Conservation (phyloP, 1,139 yeast species). For the Candida sanyaensis region DNA sequence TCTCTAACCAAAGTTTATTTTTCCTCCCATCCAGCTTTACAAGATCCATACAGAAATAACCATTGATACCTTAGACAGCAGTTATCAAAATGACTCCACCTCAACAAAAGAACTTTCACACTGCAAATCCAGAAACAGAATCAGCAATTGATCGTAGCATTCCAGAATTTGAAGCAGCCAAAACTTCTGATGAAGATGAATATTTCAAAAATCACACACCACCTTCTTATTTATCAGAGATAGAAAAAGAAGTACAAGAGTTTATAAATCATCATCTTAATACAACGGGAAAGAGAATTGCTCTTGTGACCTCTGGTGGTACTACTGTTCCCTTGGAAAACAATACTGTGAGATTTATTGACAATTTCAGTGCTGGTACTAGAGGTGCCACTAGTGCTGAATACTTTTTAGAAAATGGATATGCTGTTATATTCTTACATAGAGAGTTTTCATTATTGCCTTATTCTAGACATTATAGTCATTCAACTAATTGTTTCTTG, state of each 20-base stretch:
- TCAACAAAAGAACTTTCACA: slow-evolving; percentile 38
- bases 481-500: slow-evolving; percentile 79
- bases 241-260: slow-evolving; percentile 54
- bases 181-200: slow-evolving; percentile 66
- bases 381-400: slow-evolving; percentile 97
- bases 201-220: slow-evolving; percentile 73
- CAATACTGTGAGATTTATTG: slow-evolving; percentile 94
- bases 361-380: slow-evolving; percentile 96
- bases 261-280: slow-evolving; percentile 54
- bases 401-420: slow-evolving; percentile 78
- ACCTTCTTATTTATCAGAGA: slow-evolving; percentile 70
- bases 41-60: too few relatives aligned
- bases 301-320: slow-evolving; percentile 93
- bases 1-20: too few relatives aligned
- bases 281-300: slow-evolving; percentile 55
- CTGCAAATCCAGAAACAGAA: slow-evolving; percentile 70
- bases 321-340: slow-evolving; percentile 97
- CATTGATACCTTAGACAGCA: too few relatives aligned
- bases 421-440: slow-evolving; percentile 89
- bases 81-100: slow-evolving; percentile 14
- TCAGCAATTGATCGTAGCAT: slow-evolving; percentile 78
- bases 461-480: slow-evolving; percentile 84
- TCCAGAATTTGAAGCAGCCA: slow-evolving; percentile 81
- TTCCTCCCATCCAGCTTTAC: too few relatives aligned
- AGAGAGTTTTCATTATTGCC: slow-evolving; percentile 92